Conservation (phyloP, 306 rosid genomes). For the Pyrus betulifolia region DNA sequence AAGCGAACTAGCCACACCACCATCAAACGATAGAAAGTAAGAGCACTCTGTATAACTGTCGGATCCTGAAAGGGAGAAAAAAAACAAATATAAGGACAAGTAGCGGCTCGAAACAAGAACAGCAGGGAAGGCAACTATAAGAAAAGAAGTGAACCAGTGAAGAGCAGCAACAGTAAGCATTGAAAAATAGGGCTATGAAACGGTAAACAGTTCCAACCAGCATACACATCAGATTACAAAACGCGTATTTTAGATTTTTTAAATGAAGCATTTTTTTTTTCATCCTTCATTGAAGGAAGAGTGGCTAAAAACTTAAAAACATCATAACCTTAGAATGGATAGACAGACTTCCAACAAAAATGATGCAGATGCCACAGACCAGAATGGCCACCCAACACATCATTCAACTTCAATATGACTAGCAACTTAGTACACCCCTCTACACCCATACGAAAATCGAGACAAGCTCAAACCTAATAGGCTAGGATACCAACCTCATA, state of each 20-base stretch:
- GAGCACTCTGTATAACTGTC: constrained; percentile 68
- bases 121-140: neutral
- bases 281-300: neutral
- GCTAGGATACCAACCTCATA: neutral
- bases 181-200: too few species aligned
- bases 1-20: constrained; percentile 84
- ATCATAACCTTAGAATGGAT: neutral
- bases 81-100: constrained; percentile 13
- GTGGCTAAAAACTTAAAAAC: neutral
- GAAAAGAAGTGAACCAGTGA: too few species aligned
- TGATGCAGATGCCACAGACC: neutral
- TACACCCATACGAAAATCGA: neutral
- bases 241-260: neutral
- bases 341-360: neutral
- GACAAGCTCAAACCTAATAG: neutral
- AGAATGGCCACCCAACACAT: neutral
- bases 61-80: constrained; percentile 47
- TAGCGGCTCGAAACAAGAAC: neutral
- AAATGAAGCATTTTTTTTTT: neutral
- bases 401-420: neutral
- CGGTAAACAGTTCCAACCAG: neutral
- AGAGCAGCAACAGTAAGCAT: too few species aligned
- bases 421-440: neutral
- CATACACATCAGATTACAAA: neutral
- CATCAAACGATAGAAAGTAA: constrained; percentile 81